phyloP scores from a whole-genome alignment of 1,284 basidiomycete genomes.

The Meripilus lineatus region DNA sequence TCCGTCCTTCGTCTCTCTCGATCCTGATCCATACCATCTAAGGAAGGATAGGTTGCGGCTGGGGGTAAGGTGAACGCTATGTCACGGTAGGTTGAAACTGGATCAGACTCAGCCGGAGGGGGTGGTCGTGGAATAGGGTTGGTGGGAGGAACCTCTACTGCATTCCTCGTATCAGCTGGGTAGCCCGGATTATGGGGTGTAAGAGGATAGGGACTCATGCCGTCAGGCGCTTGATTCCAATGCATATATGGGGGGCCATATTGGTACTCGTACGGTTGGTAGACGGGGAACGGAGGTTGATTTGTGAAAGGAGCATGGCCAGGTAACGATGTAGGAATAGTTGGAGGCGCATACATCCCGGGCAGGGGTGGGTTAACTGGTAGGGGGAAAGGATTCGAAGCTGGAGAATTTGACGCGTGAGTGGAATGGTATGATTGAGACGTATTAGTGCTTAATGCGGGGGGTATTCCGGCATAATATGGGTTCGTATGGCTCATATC shows the following conservation, averaged over 20 bases:
- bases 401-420: conserved; percentile 20
- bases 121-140: conserved; percentile 25
- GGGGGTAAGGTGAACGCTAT: conserved; percentile 19
- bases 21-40: conserved; percentile 10
- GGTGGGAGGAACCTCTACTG: conserved; percentile 25
- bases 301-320: conserved; percentile 17
- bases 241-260: neutral
- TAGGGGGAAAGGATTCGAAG: conserved; percentile 18
- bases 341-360: conserved; percentile 12
- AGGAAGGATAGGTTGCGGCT: conserved; percentile 6
- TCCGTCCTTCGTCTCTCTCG: conserved; percentile 20
- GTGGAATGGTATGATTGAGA: conserved; percentile 16
- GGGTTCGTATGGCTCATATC: neutral
- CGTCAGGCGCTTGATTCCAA: neutral
- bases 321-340: conserved; percentile 12
- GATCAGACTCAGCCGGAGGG: conserved; percentile 27
- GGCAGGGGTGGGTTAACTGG: conserved; percentile 15
- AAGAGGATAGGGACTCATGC: neutral
- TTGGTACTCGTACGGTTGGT: conserved; percentile 12
- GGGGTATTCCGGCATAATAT: conserved; percentile 10
- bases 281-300: conserved; percentile 25
- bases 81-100: conserved; percentile 29
- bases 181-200: no score
- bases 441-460: neutral
- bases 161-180: no score